Conservation (phyloP, 1,284 basidiomycete species). For the Pseudozyma pruni region DNA sequence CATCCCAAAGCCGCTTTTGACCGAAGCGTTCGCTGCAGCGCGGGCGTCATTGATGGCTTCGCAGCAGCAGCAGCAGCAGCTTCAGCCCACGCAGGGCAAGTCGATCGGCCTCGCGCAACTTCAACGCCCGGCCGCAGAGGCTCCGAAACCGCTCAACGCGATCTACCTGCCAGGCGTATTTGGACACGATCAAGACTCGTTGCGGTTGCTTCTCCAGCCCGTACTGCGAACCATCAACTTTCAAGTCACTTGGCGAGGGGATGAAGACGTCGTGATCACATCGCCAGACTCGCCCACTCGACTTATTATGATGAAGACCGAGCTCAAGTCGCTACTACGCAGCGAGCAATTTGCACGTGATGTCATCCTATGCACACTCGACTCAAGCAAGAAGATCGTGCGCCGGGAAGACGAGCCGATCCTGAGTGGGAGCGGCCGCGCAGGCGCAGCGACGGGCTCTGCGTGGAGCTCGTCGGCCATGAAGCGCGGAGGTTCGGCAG, state of each 20-base stretch:
- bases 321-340: conserved; percentile 39
- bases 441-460: conserved; percentile 10
- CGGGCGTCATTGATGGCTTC: conserved; percentile 29
- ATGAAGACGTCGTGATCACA: conserved; percentile 60
- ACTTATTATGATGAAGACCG: conserved; percentile 48
- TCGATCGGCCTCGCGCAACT: conserved; percentile 50
- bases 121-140: conserved; percentile 31
- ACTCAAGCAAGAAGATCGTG: conserved; percentile 29
- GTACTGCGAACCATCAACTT: conserved; percentile 40
- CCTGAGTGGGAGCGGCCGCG: conserved; percentile 10
- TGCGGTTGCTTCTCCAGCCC: conserved; percentile 43
- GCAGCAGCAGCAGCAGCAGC: conserved; percentile 22
- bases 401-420: conserved; percentile 42
- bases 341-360: conserved; percentile 43
- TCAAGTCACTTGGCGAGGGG: conserved; percentile 49
- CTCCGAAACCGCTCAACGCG: conserved; percentile 53
- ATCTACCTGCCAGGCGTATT: conserved; percentile 56
- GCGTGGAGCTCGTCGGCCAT: conserved; percentile 29
- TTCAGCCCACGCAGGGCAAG: conserved; percentile 12
- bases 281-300: conserved; percentile 44
- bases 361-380: conserved; percentile 42
- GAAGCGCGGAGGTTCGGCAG: conserved; percentile 23
- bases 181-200: conserved; percentile 54
- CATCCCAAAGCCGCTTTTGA: conserved; percentile 54
- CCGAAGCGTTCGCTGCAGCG: conserved; percentile 51